A percentile compares a stretch with the other conserved stretches of the same genome.
phyloP scores from a whole-genome alignment of 768 basidiomycete species.

The Russula ochroleuca region DNA sequence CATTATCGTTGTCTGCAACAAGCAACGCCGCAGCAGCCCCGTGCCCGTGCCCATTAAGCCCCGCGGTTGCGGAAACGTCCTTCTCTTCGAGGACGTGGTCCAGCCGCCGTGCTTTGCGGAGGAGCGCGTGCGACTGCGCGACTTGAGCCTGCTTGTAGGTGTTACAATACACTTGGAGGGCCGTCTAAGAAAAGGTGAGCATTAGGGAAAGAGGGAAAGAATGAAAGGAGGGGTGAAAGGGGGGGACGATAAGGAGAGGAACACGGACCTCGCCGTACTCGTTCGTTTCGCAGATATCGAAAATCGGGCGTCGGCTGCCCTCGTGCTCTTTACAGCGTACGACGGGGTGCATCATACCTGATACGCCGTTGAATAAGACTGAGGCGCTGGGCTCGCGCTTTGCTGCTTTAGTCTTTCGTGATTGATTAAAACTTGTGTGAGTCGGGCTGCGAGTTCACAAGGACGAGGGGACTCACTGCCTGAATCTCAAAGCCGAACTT shows the following conservation, averaged over 20 bases:
- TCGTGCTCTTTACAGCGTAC: constrained; percentile 28
- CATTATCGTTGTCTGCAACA: not conserved
- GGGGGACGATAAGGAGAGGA: not conserved
- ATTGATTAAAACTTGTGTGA: not conserved
- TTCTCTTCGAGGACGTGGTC: constrained; percentile 59
- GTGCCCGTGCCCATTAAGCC: constrained; percentile 24
- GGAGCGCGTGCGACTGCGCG: constrained; percentile 71
- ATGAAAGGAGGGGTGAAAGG: not conserved
- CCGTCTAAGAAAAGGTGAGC: constrained; percentile 53
- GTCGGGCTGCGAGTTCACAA: not conserved
- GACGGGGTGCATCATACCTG: constrained; percentile 25
- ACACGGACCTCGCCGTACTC: constrained; percentile 72
- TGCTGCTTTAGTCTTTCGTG: constrained; percentile 65
- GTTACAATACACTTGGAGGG: constrained; percentile 81
- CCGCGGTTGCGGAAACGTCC: constrained; percentile 25
- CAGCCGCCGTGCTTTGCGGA: constrained; percentile 84
- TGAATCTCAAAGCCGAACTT: constrained; percentile 93
- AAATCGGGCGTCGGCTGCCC: constrained; percentile 54
- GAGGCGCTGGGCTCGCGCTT: constrained; percentile 61
- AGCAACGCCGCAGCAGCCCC: not conserved
- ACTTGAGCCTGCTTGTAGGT: constrained; percentile 78
- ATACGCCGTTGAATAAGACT: constrained; percentile 67
- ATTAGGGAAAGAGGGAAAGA: not conserved
- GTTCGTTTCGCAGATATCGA: constrained; percentile 82
- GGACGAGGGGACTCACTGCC: constrained; percentile 48